Percentiles rank a stretch among this genome's conserved stretches.
phyloP scores from a whole-genome alignment of 2,329 filamentous ascomycete species.

The Fusarium hainanense region DNA sequence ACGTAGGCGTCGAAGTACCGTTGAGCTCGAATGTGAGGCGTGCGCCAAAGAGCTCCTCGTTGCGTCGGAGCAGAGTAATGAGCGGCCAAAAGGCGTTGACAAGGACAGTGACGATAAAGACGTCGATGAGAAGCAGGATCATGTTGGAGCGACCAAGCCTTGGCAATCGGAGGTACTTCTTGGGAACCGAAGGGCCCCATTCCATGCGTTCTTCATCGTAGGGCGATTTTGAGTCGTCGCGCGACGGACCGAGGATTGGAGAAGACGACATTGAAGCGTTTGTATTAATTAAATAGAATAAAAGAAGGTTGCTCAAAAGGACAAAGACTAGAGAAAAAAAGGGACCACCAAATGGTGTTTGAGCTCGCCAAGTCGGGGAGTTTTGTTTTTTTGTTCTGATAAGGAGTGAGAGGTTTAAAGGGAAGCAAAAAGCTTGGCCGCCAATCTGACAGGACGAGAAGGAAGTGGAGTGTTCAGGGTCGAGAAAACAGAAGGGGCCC shows the following conservation, averaged over 20 bases:
- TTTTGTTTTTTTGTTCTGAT: not conserved
- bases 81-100: slow-evolving; percentile 77
- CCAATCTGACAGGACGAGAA: slow-evolving; percentile 12
- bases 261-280: slow-evolving; percentile 16
- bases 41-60: slow-evolving; percentile 48
- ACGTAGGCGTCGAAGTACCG: slow-evolving; percentile 67
- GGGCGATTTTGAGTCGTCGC: slow-evolving; percentile 14
- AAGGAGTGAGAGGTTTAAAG: slow-evolving; percentile 17
- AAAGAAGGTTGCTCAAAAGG: not conserved
- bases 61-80: slow-evolving; percentile 70
- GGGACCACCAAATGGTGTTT: slow-evolving; percentile 4
- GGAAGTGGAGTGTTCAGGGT: slow-evolving; percentile 5
- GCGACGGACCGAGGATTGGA: slow-evolving; percentile 22
- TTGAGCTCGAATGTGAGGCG: slow-evolving; percentile 58
- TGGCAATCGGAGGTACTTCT: slow-evolving; percentile 39
- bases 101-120: slow-evolving; percentile 71
- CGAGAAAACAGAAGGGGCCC: slow-evolving; percentile 3
- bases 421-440: slow-evolving; percentile 1
- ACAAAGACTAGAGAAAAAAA: not conserved
- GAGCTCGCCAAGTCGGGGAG: slow-evolving; percentile 1
- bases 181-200: slow-evolving; percentile 40
- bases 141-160: slow-evolving; percentile 54
- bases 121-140: slow-evolving; percentile 70
- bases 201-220: slow-evolving; percentile 46
- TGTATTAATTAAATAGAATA: not conserved